A percentile compares a stretch with the other conserved stretches of the same genome.
These are phyloP conservation scores for Aciculosporium take DNA, from an alignment of 2,329 filamentous ascomycete genomes.

Conservation along the genomic window DNA sequence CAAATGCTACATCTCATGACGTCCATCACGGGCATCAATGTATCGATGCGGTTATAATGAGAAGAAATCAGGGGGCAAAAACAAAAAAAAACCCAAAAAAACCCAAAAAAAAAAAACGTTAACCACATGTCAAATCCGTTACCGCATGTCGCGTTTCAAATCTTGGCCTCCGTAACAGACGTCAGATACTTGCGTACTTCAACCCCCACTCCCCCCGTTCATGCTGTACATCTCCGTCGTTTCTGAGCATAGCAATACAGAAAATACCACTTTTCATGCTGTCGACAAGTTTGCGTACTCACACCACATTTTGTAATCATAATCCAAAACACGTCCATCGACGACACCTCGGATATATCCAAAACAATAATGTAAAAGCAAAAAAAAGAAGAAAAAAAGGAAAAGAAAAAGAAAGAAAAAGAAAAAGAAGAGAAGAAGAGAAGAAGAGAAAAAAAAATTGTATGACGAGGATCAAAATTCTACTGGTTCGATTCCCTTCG, in stretches of 20 bases:
- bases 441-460: background rate
- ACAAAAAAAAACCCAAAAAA: no score
- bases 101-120: no score
- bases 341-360: background rate
- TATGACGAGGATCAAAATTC: background rate
- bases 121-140: no score
- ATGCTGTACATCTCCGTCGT: background rate
- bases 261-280: background rate
- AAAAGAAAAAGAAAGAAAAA: background rate
- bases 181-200: no score
- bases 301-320: background rate
- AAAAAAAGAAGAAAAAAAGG: background rate
- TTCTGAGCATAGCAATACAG: background rate
- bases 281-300: background rate
- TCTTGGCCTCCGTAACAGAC: no score
- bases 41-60: no score
- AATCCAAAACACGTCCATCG: background rate
- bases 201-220: no score
- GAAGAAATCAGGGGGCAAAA: no score
- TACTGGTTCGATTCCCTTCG: slow-evolving; percentile 1
- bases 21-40: no score
- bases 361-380: background rate
- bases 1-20: background rate
- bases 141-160: no score
- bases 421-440: background rate